Conservation (phyloP, 495 filamentous ascomycete species). For the Daldinia concentrica region DNA sequence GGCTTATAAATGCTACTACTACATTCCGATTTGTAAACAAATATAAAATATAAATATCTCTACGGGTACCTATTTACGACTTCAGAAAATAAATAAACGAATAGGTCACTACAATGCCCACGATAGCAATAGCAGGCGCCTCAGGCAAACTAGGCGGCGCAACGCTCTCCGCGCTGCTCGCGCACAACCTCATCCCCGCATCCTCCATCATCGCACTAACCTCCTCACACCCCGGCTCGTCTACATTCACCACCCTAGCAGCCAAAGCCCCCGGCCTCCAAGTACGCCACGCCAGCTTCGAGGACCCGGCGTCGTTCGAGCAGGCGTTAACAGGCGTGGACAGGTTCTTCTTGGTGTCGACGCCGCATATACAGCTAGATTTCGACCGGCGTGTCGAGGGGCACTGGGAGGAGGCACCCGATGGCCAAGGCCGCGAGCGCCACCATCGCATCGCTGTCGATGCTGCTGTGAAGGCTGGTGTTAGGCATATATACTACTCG, state of each 20-base stretch:
- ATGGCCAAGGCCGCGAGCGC: slow-evolving; percentile 50
- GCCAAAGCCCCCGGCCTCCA: slow-evolving; percentile 46
- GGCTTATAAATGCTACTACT: neutral
- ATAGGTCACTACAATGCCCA: too few relatives aligned
- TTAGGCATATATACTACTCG: slow-evolving; percentile 73
- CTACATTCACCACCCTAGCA: slow-evolving; percentile 39
- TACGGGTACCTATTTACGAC: neutral
- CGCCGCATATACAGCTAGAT: slow-evolving; percentile 41
- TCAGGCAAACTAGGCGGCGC: slow-evolving; percentile 58
- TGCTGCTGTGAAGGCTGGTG: slow-evolving; percentile 64
- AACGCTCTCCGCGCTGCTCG: slow-evolving; percentile 52
- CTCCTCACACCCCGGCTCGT: slow-evolving; percentile 42
- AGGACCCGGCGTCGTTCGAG: slow-evolving; percentile 47
- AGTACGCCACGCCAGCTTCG: slow-evolving; percentile 56
- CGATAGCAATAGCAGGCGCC: slow-evolving; percentile 53
- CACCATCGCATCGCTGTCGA: slow-evolving; percentile 65
- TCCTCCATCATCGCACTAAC: slow-evolving; percentile 52
- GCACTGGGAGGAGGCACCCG: neutral
- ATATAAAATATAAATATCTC: neutral
- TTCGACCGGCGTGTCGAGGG: slow-evolving; percentile 7
- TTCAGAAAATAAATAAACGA: neutral
- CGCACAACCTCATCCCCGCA: slow-evolving; percentile 46
- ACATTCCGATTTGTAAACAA: neutral
- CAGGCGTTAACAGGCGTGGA: slow-evolving; percentile 54
- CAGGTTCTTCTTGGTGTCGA: slow-evolving; percentile 62